These are phyloP conservation scores for Nakazawaea wyomingensis DNA, from an alignment of 805 yeast species.

Conservation along the genomic window DNA sequence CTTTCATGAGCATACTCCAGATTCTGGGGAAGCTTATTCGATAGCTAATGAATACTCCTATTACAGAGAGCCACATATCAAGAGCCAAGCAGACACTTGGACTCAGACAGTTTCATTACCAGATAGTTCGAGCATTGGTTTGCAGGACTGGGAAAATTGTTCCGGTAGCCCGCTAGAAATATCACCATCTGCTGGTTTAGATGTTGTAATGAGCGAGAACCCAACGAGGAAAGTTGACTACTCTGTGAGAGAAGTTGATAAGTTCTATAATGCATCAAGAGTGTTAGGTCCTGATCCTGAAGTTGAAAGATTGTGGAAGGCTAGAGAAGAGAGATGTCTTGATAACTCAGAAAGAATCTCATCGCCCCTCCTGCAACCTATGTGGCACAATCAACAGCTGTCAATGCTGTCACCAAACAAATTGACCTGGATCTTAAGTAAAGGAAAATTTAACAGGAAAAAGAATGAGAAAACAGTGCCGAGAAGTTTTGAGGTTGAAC, in stretches of 20 bases:
- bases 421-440: slow-evolving; percentile 11
- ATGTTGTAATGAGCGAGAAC: too few species aligned
- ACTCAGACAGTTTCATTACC: background rate
- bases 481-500: slow-evolving; percentile 14
- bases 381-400: slow-evolving; percentile 21
- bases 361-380: slow-evolving; percentile 17
- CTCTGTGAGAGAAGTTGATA: slow-evolving; percentile 57
- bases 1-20: too few species aligned
- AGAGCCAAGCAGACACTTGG: background rate
- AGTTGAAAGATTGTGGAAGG: slow-evolving; percentile 46
- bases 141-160: too few species aligned
- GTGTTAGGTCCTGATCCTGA: slow-evolving; percentile 43
- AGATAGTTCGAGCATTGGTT: background rate
- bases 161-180: background rate
- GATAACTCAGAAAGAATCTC: slow-evolving; percentile 4
- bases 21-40: too few species aligned
- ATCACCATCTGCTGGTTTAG: too few species aligned
- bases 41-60: slow-evolving; percentile 3
- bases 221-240: slow-evolving; percentile 34
- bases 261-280: slow-evolving; percentile 39
- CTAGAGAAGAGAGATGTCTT: slow-evolving; percentile 29
- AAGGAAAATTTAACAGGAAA: background rate
- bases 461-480: background rate
- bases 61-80: slow-evolving; percentile 6
- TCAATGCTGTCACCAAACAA: slow-evolving; percentile 23